Conservation (phyloP, 768 basidiomycete genomes). For the Clavaria fumosa region DNA sequence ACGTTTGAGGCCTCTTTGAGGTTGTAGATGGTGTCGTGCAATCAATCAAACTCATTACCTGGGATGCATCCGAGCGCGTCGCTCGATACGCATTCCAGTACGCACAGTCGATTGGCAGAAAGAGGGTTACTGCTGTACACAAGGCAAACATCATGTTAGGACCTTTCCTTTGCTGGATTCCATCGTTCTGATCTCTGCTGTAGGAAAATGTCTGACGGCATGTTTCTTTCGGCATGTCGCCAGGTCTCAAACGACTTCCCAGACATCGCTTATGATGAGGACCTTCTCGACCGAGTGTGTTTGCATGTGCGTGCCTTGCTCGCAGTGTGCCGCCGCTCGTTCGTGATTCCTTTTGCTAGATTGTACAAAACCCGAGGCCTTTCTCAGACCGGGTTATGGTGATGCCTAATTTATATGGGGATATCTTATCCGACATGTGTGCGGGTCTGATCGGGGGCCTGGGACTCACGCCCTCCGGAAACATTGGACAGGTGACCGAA, state of each 20-base stretch:
- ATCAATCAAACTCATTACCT: constrained; percentile 98
- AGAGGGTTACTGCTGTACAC: constrained; percentile 95
- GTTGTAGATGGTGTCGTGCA: constrained; percentile 96
- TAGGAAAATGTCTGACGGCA: constrained; percentile 99
- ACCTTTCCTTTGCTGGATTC: not conserved
- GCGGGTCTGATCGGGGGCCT: constrained; percentile 97
- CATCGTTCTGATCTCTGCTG: constrained; percentile 2
- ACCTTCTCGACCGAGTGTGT: constrained; percentile 92
- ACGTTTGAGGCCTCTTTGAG: constrained; percentile 31
- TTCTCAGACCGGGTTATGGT: constrained; percentile 98
- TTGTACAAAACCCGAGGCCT: constrained; percentile 86
- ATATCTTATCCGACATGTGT: constrained; percentile 96
- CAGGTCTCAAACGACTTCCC: constrained; percentile 95
- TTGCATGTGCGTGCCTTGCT: constrained; percentile 43
- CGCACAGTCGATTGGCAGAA: constrained; percentile 74
- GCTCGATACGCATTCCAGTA: constrained; percentile 98
- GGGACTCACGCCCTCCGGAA: constrained; percentile 93
- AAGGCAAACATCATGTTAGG: constrained; percentile 98
- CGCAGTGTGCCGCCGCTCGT: not conserved
- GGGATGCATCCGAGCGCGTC: constrained; percentile 96
- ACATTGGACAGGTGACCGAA: constrained; percentile 81
- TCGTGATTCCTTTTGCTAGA: constrained; percentile 23
- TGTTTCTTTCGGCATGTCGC: constrained; percentile 97
- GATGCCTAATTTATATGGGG: constrained; percentile 96
- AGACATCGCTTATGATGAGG: constrained; percentile 86